phyloP scores from a whole-genome alignment of 164 flowering plant species.

The Dillenia turbinata region DNA sequence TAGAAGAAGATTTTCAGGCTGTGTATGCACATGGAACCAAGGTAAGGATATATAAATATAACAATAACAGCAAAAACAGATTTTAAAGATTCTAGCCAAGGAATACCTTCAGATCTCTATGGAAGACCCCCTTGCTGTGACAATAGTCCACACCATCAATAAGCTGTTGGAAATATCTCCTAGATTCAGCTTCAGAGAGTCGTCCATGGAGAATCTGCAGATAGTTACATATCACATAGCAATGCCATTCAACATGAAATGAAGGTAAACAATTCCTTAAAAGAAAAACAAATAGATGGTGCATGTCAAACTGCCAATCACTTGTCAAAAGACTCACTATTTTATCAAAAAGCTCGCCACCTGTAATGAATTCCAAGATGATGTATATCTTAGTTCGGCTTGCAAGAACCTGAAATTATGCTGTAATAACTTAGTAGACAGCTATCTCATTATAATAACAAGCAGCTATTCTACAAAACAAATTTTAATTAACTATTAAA shows the following conservation, averaged over 20 bases:
- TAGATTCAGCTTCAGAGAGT: slow-evolving; percentile 78
- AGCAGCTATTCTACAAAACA: too few relatives aligned
- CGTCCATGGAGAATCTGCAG: slow-evolving; percentile 84
- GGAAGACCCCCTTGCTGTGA: slow-evolving; percentile 97
- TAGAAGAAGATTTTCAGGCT: slow-evolving; percentile 98
- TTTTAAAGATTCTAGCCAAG: slow-evolving; percentile 13
- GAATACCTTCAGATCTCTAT: slow-evolving; percentile 90
- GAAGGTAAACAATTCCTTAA: neutral
- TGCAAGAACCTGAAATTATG: slow-evolving; percentile 66
- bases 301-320: neutral
- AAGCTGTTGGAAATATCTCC: slow-evolving; percentile 91
- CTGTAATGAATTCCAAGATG: slow-evolving; percentile 94
- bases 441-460: neutral
- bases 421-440: slow-evolving; percentile 3
- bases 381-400: slow-evolving; percentile 98
- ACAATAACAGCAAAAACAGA: slow-evolving; percentile 3
- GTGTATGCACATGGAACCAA: slow-evolving; percentile 17
- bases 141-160: slow-evolving; percentile 97
- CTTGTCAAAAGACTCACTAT: slow-evolving; percentile 58
- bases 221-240: too few relatives aligned
- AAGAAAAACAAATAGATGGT: neutral
- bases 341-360: slow-evolving; percentile 97
- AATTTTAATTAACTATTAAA: too few relatives aligned
- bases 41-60: slow-evolving; percentile 13
- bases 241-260: neutral